Evolutionary conservation across 148 eudicot species (phyloP), one percentile per base, ranked within the genome.

Genomic region (Silene conica): DNA sequence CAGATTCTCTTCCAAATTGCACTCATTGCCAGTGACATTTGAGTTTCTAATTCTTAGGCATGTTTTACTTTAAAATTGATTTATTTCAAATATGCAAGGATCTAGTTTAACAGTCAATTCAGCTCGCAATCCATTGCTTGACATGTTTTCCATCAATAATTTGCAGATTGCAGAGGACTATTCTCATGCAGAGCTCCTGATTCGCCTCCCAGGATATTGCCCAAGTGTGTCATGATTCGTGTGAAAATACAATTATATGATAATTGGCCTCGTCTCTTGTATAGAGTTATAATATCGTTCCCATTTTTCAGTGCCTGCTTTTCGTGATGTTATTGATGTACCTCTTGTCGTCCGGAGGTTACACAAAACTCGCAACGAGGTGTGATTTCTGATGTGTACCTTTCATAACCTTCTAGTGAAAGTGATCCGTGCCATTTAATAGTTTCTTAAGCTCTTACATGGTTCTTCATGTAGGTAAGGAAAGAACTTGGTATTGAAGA

Each of bases 131-230:
- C 45, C 63, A 54, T 52, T 31, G 62, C 72, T 58, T 71, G 23
- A 50, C 64, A 45, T 22, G 45, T 65, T 26, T 14, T 63, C 18
- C 46, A 14, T 57, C 21, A 41, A 34, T 21, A 55, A 76, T 58
- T 55, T 83, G 72, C 86, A 95, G 98, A 95, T 95, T 74, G 97
- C 99, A 20, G 99, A 95, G 81, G 99, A 95, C 77, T 92, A 95
- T 83, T 95, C 97, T 79, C 97, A 95, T 73, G 86, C 96, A 60
- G 97, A 92, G 80, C 92, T 95, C 83, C 89, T 95, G 50, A 95
- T 95, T 67, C 97, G 99, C 21, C 96, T 95, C 31, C 99, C 99
- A 22, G 99, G 99, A 84, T 95, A 95, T 86, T 95, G 97, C 78
- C 99, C 99, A 83, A 95, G 99, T 95, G 85, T 82, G 84, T 83